A percentile compares a stretch with the other conserved stretches of the same genome.
Evolutionary conservation across 1,139 yeast genomes (phyloP).

Genomic region (Arxiozyma telluris): DNA sequence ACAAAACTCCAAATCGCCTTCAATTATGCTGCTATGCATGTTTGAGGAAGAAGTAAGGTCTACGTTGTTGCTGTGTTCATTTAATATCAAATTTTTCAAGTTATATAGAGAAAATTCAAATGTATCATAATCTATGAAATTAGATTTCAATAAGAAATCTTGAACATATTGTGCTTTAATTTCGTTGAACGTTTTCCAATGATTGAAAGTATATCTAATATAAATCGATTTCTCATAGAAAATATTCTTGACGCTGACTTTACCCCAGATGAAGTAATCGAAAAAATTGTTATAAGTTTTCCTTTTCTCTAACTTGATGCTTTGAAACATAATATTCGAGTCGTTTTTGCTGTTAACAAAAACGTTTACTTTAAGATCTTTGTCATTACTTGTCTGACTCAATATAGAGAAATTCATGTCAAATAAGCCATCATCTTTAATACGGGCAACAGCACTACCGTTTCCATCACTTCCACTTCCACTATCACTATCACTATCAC

Average conservation of each 20-base stretch:
- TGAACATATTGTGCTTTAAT: slow-evolving; percentile 21
- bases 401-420: slow-evolving; percentile 23
- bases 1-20: slow-evolving; percentile 19
- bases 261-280: slow-evolving; percentile 13
- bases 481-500: slow-evolving; percentile 2
- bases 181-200: slow-evolving; percentile 24
- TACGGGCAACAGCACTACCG: not conserved
- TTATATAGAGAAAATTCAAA: slow-evolving; percentile 23
- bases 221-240: slow-evolving; percentile 24
- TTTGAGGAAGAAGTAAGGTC: not conserved
- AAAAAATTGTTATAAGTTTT: slow-evolving; percentile 2
- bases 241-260: slow-evolving; percentile 24
- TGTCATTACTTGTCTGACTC: slow-evolving; percentile 5
- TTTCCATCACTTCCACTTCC: not conserved
- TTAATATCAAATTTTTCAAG: slow-evolving; percentile 6
- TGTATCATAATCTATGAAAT: slow-evolving; percentile 16
- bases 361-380: slow-evolving; percentile 22
- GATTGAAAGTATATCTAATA: slow-evolving; percentile 24
- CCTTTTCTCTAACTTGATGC: slow-evolving; percentile 17
- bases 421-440: slow-evolving; percentile 8
- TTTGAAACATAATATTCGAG: slow-evolving; percentile 21
- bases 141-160: not conserved
- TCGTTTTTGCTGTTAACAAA: slow-evolving; percentile 13
- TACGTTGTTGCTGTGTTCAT: slow-evolving; percentile 5
- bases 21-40: not conserved